Base-by-base conservation (phyloP, 176 grass and related monocot species). In the Alloteropsis semialata region DNA sequence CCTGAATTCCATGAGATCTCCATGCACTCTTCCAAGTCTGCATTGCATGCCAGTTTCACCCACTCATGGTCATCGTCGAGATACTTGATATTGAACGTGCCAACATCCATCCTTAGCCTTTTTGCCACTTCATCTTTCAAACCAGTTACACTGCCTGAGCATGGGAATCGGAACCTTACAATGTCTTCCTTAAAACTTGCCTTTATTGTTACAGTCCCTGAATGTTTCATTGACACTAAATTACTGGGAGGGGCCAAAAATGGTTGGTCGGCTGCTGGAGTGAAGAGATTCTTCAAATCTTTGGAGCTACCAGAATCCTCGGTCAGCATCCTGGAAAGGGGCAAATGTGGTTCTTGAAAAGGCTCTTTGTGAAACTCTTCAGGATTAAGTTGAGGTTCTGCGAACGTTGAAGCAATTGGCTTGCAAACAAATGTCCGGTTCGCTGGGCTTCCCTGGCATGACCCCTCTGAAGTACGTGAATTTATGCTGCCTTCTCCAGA, bases 21-120 rank as follows among this genome's bases (percentile, higher is more conserved):
- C 79, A 93, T 77, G 87, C 96, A 98, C 70, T 98, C 96, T 68
- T 95, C 92, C 87, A 95, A 86, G 83, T 98, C 96, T 37, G 96
- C 88, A 84, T 82, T 83, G 54, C 92, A 93, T 1, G 87, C 85
- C 72, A 98, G 72, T 65, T 92, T 95, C 58, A 98, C 96, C 92
- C 96, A 98, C 62, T 98, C 90, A 81, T 91, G 90, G 70, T 98
- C 96, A 84, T 98, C 96, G 27, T 98, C 96, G 17, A 98, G 87
- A 77, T 93, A 95, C 84, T 91, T 98, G 77, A 95, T 91, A 81
- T 95, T 87, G 33, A 98, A 98, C 57, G 85, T 90, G 65, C 89
- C 90, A 84, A 93, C 87, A 28, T 95, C 92, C 84, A 91, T 82
- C 76, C 88, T 95, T 80, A 95, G 79, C 79, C 96, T 87, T 77